Conservation (phyloP, 169 alveolate species). For the Plasmodium malariae region DNA sequence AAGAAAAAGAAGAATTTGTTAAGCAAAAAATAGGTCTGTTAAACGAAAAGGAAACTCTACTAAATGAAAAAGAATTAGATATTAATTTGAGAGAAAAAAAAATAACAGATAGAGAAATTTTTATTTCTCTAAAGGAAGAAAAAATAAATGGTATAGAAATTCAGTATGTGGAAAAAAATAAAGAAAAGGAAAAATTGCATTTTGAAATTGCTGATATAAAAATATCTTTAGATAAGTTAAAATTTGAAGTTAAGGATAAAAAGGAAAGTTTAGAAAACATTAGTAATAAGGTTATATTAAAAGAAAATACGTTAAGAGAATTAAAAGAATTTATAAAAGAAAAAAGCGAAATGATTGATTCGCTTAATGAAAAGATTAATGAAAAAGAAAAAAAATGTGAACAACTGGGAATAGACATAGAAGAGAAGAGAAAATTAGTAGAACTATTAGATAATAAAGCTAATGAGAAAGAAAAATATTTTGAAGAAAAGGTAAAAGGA, state of each 20-base stretch:
- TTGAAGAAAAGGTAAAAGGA: constrained; percentile 11
- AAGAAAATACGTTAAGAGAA: constrained; percentile 50
- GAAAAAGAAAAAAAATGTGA: constrained; percentile 59
- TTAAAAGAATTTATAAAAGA: constrained; percentile 32
- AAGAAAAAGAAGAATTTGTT: constrained; percentile 41
- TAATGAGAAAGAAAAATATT: constrained; percentile 49
- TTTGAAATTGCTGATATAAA: constrained; percentile 46
- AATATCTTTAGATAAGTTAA: constrained; percentile 34
- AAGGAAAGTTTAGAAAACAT: constrained; percentile 53
- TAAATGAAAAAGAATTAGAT: constrained; percentile 39
- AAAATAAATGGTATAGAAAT: constrained; percentile 37
- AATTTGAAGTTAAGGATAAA: constrained; percentile 42
- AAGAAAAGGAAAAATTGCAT: constrained; percentile 52
- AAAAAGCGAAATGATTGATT: constrained; percentile 45
- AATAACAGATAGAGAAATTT: constrained; percentile 42
- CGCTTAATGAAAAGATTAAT: constrained; percentile 29
- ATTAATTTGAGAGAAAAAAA: constrained; percentile 57
- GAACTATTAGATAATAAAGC: constrained; percentile 21
- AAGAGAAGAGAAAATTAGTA: constrained; percentile 38
- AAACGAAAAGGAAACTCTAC: constrained; percentile 36
- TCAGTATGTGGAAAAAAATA: constrained; percentile 45
- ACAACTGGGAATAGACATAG: constrained; percentile 22
- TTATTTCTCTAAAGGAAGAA: constrained; percentile 47
- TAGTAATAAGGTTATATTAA: constrained; percentile 25
- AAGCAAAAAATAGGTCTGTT: constrained; percentile 21